Conservation (phyloP, 139 green algal genomes). For the Ettlia oleoabundans region DNA sequence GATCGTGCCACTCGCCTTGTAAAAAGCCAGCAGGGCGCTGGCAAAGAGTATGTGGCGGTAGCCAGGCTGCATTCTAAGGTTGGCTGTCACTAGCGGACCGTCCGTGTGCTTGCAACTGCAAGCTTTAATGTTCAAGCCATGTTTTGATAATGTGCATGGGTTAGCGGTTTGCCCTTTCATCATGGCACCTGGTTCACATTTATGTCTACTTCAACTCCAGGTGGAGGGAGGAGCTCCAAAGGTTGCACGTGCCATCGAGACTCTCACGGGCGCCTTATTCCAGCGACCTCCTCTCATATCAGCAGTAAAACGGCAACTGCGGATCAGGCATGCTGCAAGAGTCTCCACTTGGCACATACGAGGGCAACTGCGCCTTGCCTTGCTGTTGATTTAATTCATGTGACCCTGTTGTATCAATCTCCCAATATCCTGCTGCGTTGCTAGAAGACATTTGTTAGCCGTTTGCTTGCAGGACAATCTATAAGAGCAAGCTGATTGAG, state of each 20-base stretch:
- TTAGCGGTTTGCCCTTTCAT: not conserved
- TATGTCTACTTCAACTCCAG: no score
- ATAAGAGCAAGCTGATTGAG: conserved; percentile 93
- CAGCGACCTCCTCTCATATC: conserved; percentile 97
- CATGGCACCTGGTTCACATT: no score
- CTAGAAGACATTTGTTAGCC: no score
- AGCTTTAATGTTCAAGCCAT: no score
- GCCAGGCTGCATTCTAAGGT: conserved; percentile 76
- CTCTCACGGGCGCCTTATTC: conserved; percentile 85
- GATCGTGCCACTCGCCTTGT: conserved; percentile 98
- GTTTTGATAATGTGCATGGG: no score
- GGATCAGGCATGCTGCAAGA: conserved; percentile 77
- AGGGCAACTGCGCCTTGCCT: no score
- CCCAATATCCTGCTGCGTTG: no score
- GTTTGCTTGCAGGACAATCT: conserved; percentile 83
- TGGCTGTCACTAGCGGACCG: not conserved
- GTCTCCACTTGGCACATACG: no score
- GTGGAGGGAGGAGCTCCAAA: conserved; percentile 68
- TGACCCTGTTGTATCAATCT: no score
- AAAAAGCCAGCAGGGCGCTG: conserved; percentile 97
- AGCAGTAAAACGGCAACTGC: conserved; percentile 98
- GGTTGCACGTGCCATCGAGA: conserved; percentile 77
- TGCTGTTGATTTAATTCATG: no score
- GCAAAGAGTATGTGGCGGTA: conserved; percentile 99
- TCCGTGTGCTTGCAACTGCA: no score